Conservation (phyloP, 495 filamentous ascomycete genomes). For the Aspergillus cavernicola region DNA sequence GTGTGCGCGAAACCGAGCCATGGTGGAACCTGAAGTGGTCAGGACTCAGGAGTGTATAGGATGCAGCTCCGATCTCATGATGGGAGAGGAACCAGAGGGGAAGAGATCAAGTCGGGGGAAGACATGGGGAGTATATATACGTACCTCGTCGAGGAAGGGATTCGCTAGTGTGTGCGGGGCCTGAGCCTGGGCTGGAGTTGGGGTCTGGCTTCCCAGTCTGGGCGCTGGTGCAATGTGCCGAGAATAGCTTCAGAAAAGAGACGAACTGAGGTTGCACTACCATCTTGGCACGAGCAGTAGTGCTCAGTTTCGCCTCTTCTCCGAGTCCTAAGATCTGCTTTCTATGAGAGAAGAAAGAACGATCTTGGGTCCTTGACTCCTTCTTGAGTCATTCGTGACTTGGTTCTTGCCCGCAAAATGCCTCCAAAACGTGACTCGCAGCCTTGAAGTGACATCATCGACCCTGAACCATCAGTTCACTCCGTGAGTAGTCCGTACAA, state of each 20-base stretch:
- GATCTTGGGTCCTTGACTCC: background rate
- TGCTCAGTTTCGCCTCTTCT: too few relatives aligned
- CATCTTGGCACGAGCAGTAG: conserved; percentile 8
- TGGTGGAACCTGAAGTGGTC: conserved; percentile 13
- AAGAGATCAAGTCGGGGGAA: background rate
- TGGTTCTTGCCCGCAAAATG: background rate
- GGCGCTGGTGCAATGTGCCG: conserved; percentile 5
- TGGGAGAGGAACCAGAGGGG: background rate
- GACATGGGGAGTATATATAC: conserved; percentile 2
- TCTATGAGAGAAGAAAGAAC: background rate
- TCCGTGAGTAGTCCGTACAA: too few relatives aligned
- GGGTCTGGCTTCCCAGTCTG: background rate
- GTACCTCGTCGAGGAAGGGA: background rate
- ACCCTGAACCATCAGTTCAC: too few relatives aligned
- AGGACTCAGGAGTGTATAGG: too few relatives aligned
- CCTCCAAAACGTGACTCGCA: background rate
- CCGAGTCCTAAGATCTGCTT: too few relatives aligned
- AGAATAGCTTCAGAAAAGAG: conserved; percentile 12
- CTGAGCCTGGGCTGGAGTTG: background rate
- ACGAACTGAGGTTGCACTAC: conserved; percentile 1
- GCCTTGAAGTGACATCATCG: too few relatives aligned
- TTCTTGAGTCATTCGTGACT: background rate
- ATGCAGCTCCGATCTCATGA: background rate
- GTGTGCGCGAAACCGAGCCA: conserved; percentile 26
- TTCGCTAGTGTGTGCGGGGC: conserved; percentile 7